Percentiles rank a stretch among this genome's conserved stretches.
Conservation (phyloP, 768 basidiomycete genomes). For the Leccinum boreale region DNA sequence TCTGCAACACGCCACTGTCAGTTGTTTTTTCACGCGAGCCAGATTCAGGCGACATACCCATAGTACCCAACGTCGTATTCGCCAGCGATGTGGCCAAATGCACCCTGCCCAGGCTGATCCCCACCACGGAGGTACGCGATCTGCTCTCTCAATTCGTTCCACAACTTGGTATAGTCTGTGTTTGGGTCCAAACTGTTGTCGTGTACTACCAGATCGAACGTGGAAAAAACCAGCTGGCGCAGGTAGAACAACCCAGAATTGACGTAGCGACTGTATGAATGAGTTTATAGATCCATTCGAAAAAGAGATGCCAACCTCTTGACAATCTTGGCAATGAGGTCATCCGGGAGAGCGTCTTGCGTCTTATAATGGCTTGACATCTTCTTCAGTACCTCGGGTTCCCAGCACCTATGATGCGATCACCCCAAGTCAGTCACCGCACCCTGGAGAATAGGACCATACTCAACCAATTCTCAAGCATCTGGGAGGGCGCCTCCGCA, state of each 20-base stretch:
- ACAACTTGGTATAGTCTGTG: conserved; percentile 73
- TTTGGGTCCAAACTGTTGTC: conserved; percentile 42
- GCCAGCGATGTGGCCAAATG: conserved; percentile 73
- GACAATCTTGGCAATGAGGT: conserved; percentile 73
- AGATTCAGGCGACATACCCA: conserved; percentile 32
- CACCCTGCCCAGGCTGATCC: conserved; percentile 59
- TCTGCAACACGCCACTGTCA: conserved; percentile 24
- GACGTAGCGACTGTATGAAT: conserved; percentile 56
- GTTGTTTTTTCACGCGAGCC: not conserved
- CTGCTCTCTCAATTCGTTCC: conserved; percentile 68
- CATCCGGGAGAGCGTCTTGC: conserved; percentile 63
- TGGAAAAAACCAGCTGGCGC: conserved; percentile 72
- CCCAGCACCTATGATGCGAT: conserved; percentile 61
- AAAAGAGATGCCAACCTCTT: conserved; percentile 44
- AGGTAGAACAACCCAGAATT: conserved; percentile 76
- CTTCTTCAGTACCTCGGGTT: conserved; percentile 66
- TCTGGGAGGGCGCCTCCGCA: conserved; percentile 88
- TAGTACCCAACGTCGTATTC: conserved; percentile 71
- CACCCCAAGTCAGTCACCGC: not conserved
- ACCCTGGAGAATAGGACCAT: not conserved
- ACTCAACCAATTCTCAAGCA: conserved; percentile 84
- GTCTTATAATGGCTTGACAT: conserved; percentile 83
- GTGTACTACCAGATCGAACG: conserved; percentile 25
- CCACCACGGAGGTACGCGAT: conserved; percentile 68
- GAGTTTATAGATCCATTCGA: not conserved